Conservation (phyloP, 2,329 filamentous ascomycete genomes). For the Albophoma yamanashiensis region DNA sequence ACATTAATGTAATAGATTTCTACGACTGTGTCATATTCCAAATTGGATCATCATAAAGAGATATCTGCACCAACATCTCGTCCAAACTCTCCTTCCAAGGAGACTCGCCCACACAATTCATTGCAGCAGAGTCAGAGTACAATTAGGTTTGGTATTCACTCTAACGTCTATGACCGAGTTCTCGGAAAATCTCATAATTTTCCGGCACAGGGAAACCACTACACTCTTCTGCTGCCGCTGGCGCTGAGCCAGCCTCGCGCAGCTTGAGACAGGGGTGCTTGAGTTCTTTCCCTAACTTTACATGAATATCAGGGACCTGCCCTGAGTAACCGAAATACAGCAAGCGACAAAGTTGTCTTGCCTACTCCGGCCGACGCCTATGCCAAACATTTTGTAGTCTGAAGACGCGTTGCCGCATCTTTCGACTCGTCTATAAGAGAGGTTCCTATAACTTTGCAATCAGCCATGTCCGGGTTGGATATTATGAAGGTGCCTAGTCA, state of each 20-base stretch:
- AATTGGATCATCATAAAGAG: not conserved
- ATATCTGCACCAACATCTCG: not conserved
- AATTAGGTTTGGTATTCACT: not conserved
- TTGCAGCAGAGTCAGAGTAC: not conserved
- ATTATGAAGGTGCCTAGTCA: not conserved
- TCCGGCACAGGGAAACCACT: not conserved
- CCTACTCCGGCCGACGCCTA: not conserved
- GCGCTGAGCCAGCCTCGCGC: not conserved
- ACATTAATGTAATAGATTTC: not conserved
- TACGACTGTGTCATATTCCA: not conserved
- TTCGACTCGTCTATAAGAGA: too few relatives aligned
- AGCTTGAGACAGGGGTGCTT: not conserved
- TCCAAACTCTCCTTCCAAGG: not conserved
- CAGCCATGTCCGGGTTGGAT: not conserved
- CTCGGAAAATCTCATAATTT: not conserved
- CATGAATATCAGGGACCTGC: not conserved
- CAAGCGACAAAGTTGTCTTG: not conserved
- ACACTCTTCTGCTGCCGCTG: not conserved
- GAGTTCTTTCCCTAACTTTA: not conserved
- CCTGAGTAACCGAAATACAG: not conserved
- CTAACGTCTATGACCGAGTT: not conserved
- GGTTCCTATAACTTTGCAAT: not conserved
- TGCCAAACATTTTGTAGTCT: not conserved
- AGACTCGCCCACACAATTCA: not conserved
- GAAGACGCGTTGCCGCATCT: not conserved